phyloP scores from a whole-genome alignment of 495 filamentous ascomycete species.

The Thermothielavioides terrestris region DNA sequence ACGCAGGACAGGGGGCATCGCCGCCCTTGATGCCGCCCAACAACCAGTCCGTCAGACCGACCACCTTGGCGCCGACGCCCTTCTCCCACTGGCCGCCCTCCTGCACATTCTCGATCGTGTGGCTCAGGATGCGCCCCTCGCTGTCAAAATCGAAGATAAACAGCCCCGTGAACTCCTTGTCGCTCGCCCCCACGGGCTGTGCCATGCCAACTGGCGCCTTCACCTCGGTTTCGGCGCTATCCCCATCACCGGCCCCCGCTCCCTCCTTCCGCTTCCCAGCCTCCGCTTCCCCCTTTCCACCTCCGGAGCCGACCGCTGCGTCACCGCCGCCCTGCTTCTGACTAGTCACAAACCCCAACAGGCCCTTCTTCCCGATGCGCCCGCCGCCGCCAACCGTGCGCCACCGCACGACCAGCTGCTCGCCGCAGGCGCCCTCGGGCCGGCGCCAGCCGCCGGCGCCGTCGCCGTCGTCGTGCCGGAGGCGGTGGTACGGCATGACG shows the following conservation, averaged over 20 bases:
- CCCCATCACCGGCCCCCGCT: conserved; percentile 12
- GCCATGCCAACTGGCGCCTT: conserved; percentile 22
- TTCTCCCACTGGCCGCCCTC: conserved; percentile 59
- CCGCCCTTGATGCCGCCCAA: conserved; percentile 53
- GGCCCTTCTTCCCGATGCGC: background rate
- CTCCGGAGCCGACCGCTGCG: too few relatives aligned
- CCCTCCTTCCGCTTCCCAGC: background rate
- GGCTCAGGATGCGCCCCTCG: conserved; percentile 70
- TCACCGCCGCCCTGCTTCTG: background rate
- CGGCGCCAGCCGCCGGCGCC: conserved; percentile 19
- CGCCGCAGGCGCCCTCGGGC: conserved; percentile 20
- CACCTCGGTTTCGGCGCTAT: too few relatives aligned
- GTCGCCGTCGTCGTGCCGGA: conserved; percentile 32
- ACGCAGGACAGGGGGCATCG: conserved; percentile 24
- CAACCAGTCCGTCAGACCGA: conserved; percentile 83
- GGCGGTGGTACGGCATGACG: conserved; percentile 16
- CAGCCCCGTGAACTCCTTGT: conserved; percentile 62
- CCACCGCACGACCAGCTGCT: conserved; percentile 85
- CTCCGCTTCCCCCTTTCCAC: background rate
- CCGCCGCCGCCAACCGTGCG: conserved; percentile 42
- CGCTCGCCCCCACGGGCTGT: conserved; percentile 7
- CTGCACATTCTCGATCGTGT: conserved; percentile 91
- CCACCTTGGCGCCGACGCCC: conserved; percentile 57
- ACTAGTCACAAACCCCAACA: background rate
- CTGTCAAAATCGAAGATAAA: conserved; percentile 96